Percentiles rank a stretch among this genome's conserved stretches.
Evolutionary conservation across 441 rosid species (phyloP).

Genomic region (Brassica hybrid): DNA sequence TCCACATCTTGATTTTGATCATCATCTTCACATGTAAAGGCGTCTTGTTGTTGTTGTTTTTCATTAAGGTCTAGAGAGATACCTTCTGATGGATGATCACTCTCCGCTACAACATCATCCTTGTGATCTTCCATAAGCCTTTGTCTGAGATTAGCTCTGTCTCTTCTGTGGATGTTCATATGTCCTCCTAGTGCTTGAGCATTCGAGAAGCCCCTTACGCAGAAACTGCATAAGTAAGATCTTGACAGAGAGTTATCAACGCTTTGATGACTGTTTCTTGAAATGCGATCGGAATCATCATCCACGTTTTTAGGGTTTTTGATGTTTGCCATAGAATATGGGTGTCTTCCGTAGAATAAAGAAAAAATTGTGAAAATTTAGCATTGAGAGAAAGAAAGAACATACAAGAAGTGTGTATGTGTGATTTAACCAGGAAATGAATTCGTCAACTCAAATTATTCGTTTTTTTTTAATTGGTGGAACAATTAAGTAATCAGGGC

Average conservation of each 20-base stretch:
- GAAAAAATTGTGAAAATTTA: slow-evolving; percentile 3
- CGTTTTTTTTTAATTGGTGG: not conserved
- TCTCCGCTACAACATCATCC: slow-evolving; percentile 28
- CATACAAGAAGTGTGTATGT: too few relatives aligned
- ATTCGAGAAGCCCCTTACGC: slow-evolving; percentile 71
- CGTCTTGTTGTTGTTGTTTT: slow-evolving; percentile 16
- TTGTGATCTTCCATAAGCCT: slow-evolving; percentile 35
- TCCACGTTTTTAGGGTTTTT: slow-evolving; percentile 33
- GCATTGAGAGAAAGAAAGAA: slow-evolving; percentile 12
- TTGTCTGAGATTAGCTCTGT: slow-evolving; percentile 58
- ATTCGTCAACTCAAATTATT: too few relatives aligned
- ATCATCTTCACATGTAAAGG: slow-evolving; percentile 29
- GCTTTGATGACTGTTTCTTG: slow-evolving; percentile 35
- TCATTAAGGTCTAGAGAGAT: slow-evolving; percentile 38
- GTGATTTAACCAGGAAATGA: too few relatives aligned
- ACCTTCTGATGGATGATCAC: slow-evolving; percentile 32
- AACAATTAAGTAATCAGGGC: not conserved
- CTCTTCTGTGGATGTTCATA: too few relatives aligned
- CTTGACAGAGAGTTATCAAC: slow-evolving; percentile 43
- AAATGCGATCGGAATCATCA: slow-evolving; percentile 21
- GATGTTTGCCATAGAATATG: slow-evolving; percentile 29
- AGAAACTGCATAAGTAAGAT: slow-evolving; percentile 64
- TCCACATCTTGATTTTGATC: slow-evolving; percentile 21
- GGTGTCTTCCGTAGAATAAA: slow-evolving; percentile 7
- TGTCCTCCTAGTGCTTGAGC: slow-evolving; percentile 80